Evolutionary conservation across 2,329 filamentous ascomycete genomes (phyloP).

Genomic region (Coniochaeta sp.): DNA sequence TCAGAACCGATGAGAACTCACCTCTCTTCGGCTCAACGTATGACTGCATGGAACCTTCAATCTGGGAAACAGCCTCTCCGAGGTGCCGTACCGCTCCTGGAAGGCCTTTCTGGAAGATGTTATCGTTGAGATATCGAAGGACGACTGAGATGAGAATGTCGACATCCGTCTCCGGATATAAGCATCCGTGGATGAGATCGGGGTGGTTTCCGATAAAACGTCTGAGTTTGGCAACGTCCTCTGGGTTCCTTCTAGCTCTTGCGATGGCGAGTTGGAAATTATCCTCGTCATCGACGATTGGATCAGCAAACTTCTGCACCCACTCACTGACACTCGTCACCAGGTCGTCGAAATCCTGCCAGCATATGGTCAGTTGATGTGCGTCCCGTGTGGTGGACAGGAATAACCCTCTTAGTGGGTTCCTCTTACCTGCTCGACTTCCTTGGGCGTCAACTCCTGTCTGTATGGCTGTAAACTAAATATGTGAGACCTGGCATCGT

Average conservation of each 20-base stretch:
- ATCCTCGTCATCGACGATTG: not conserved
- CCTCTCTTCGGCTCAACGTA: slow-evolving; percentile 29
- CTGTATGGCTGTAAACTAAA: not conserved
- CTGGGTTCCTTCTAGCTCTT: slow-evolving; percentile 13
- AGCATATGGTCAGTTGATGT: not conserved
- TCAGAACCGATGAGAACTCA: slow-evolving; percentile 7
- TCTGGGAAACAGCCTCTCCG: slow-evolving; percentile 16
- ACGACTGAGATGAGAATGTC: slow-evolving; percentile 26
- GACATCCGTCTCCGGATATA: slow-evolving; percentile 28
- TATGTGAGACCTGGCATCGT: not conserved
- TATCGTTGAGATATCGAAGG: slow-evolving; percentile 25
- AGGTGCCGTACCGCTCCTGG: not conserved
- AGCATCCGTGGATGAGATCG: slow-evolving; percentile 23
- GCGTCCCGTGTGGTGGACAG: not conserved
- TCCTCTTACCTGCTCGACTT: not conserved
- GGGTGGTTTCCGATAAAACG: slow-evolving; percentile 11
- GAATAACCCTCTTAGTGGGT: not conserved
- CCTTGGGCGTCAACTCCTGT: not conserved
- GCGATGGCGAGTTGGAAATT: slow-evolving; percentile 7
- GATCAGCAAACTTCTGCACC: not conserved
- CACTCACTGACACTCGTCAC: not conserved
- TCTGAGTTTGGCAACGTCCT: slow-evolving; percentile 18
- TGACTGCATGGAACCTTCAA: slow-evolving; percentile 26
- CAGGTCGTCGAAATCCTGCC: not conserved
- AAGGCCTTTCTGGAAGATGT: slow-evolving; percentile 24